Evolutionary conservation across 1,284 basidiomycete genomes (phyloP), one percentile per base, ranked within the genome.

Genomic region (Ceratobasidium sp.): DNA sequence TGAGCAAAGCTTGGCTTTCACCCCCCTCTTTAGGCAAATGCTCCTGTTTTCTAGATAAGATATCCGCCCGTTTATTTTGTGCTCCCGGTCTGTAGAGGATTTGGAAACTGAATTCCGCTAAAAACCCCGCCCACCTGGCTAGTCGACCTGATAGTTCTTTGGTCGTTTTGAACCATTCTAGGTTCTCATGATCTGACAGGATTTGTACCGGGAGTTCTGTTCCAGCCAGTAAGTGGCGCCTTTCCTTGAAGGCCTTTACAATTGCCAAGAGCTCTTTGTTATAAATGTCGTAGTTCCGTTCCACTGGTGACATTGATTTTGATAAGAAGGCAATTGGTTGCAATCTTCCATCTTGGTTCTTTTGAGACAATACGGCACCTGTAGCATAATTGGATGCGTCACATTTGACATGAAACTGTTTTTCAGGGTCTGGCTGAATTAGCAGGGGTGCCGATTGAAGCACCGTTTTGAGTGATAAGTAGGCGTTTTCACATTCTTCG

Each of bases 91-190:
- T 42, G 39, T 42, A 42, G 7, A 6, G 5, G 39, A 42, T 42
- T 42, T 13, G 13, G 39, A 42, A 42, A 13, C 13, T 42, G 39
- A 42, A 42, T 13, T 42, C 39, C 13, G 39, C 5, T 42, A 42
- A 13, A 13, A 42, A 42, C 13, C 5, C 39, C 13, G 39, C 39
- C 39, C 92, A 77, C 64, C 79, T 37, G 75, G 79, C 23, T 60
- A 78, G 49, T 58, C 68, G 13, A 6, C 17, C 8, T 67, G 83
- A 90, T 77, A 54, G 20, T 10, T 10, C 13, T 39, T 63, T 31
- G 2, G 35, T 37, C 3, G 26, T 63, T 31, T 26, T 10, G 20
- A 69, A 37, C 13, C 13, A 69, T 11, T 56, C 35, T 13, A 71
- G 42, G 31, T 54, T 71, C n/a, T 37, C 37, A 15, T 71, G 67